These are phyloP conservation scores for Polytrichum commune DNA, from an alignment of 225 moss, liverwort and hornwort genomes.

Conservation along the genomic window DNA sequence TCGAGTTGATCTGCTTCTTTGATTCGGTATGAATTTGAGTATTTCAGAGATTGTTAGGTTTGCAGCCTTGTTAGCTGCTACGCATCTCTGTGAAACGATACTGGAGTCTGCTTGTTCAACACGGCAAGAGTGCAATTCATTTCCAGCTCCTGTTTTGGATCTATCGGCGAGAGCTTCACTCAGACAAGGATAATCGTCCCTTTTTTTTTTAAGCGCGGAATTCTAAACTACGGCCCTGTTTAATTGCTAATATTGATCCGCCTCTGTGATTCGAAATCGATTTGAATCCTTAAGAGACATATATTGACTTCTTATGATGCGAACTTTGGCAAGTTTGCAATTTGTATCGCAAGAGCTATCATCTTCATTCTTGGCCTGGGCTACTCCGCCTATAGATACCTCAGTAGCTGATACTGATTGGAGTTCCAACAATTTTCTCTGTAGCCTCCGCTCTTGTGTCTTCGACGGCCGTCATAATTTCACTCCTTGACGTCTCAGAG, in stretches of 20 bases:
- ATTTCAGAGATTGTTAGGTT: background rate
- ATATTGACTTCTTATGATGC: background rate
- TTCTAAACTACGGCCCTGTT: too few relatives aligned
- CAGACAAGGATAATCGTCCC: too few relatives aligned
- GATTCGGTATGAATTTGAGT: background rate
- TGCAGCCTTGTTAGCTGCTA: constrained; percentile 1
- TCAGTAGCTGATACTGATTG: background rate
- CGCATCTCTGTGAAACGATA: background rate
- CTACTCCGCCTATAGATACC: background rate
- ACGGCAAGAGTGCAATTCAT: background rate
- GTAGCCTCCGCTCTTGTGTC: too few relatives aligned
- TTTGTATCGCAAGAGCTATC: background rate
- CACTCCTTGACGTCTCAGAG: background rate
- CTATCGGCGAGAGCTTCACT: too few relatives aligned
- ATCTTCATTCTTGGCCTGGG: background rate
- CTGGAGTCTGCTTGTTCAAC: background rate
- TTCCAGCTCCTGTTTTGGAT: background rate
- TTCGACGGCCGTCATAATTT: too few relatives aligned
- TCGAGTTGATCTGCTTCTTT: background rate
- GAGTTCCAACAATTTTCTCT: background rate
- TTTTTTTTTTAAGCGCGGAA: too few relatives aligned
- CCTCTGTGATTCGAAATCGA: too few relatives aligned
- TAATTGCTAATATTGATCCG: too few relatives aligned
- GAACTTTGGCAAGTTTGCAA: background rate
- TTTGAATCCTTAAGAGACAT: background rate